phyloP scores from a whole-genome alignment of 495 filamentous ascomycete species.

The Cercophora scortea region DNA sequence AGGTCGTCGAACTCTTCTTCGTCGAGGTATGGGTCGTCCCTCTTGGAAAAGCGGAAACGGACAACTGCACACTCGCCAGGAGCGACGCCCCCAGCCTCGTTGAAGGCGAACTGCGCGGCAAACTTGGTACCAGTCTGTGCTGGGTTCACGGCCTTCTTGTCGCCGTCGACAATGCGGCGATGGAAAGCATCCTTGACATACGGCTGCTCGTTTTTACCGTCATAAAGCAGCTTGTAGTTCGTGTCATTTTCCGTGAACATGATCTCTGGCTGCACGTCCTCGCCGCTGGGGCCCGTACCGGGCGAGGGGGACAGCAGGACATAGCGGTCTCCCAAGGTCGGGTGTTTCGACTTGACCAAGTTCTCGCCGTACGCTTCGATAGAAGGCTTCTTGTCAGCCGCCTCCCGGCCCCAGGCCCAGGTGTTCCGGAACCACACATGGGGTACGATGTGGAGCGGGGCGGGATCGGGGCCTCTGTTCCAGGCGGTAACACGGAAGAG shows the following conservation, averaged over 20 bases:
- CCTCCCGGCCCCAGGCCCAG: conserved; percentile 83
- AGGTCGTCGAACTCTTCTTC: conserved; percentile 89
- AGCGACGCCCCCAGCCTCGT: conserved; percentile 75
- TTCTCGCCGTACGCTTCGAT: conserved; percentile 58
- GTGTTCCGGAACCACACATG: conserved; percentile 97
- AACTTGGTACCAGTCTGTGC: conserved; percentile 75
- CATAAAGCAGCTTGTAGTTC: conserved; percentile 72
- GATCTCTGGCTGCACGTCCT: conserved; percentile 74
- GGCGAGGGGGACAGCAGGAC: conserved; percentile 84
- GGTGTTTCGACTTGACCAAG: conserved; percentile 64
- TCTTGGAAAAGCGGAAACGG: conserved; percentile 77
- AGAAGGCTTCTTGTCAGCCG: conserved; percentile 62
- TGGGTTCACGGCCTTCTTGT: conserved; percentile 77
- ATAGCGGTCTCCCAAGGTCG: conserved; percentile 72
- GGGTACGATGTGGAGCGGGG: conserved; percentile 85
- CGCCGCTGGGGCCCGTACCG: conserved; percentile 63
- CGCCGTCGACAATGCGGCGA: conserved; percentile 70
- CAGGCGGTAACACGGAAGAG: conserved; percentile 93
- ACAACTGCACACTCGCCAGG: conserved; percentile 93
- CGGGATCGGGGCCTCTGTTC: conserved; percentile 86
- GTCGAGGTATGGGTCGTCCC: conserved; percentile 68
- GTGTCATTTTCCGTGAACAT: conserved; percentile 95
- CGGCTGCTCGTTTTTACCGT: conserved; percentile 63
- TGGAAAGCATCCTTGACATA: conserved; percentile 98
- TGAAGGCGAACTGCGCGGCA: conserved; percentile 86